phyloP scores from a whole-genome alignment of 306 rosid species.

The Dicorynia guianensis region DNA sequence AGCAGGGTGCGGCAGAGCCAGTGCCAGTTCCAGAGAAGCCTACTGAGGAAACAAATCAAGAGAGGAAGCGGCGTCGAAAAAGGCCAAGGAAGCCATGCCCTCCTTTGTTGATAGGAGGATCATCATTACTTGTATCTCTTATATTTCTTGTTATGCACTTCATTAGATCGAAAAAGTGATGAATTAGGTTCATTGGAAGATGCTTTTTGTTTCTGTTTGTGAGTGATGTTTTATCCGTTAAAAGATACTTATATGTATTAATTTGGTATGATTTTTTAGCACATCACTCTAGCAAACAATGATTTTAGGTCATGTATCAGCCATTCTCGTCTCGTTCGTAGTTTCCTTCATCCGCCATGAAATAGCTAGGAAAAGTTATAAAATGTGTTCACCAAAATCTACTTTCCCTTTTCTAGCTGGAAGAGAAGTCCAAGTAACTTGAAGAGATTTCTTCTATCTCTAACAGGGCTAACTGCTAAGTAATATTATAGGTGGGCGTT shows the following conservation, averaged over 20 bases:
- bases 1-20: constrained; percentile 25
- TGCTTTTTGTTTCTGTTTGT: neutral
- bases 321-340: too few species aligned
- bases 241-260: neutral
- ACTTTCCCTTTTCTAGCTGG: too few species aligned
- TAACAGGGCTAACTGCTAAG: too few species aligned
- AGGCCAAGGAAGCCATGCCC: constrained; percentile 52
- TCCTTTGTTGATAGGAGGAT: constrained; percentile 50
- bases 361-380: too few species aligned
- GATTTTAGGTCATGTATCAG: too few species aligned
- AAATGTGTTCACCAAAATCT: too few species aligned
- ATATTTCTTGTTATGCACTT: constrained; percentile 43
- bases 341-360: too few species aligned
- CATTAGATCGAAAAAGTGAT: constrained; percentile 39
- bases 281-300: neutral
- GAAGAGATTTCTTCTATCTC: too few species aligned
- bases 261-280: neutral
- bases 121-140: constrained; percentile 44
- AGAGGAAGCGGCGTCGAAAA: constrained; percentile 35
- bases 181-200: constrained; percentile 12
- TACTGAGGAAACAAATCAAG: constrained; percentile 30
- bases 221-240: neutral
- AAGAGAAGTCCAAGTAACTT: too few species aligned
- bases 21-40: constrained; percentile 18
- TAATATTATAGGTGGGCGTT: too few species aligned